phyloP scores from a whole-genome alignment of 257 asterid genomes.

The Scutellaria minor region DNA sequence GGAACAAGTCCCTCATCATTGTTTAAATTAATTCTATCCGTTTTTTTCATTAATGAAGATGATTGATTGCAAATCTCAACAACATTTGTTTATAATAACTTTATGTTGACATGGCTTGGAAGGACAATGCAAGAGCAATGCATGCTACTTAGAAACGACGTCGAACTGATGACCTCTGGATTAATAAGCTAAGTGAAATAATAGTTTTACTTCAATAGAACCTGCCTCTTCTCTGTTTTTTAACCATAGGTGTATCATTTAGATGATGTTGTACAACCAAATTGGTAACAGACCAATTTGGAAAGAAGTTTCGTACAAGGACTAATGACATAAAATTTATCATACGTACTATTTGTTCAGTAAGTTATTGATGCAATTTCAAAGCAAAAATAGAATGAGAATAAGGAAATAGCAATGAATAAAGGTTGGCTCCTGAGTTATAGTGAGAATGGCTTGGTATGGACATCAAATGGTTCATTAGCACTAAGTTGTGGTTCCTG shows the following conservation, averaged over 20 bases:
- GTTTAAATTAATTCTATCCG: no score
- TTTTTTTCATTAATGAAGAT: no score
- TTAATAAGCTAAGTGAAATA: slow-evolving; percentile 1
- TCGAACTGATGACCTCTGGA: not conserved
- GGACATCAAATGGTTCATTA: slow-evolving; percentile 76
- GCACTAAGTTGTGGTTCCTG: slow-evolving; percentile 89
- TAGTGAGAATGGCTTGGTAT: slow-evolving; percentile 76
- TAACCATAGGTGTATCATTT: not conserved
- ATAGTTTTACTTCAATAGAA: not conserved
- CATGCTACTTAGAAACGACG: slow-evolving; percentile 33
- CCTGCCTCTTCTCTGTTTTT: not conserved
- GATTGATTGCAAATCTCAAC: no score
- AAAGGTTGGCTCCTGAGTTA: slow-evolving; percentile 30
- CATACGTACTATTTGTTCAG: not conserved
- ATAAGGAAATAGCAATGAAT: slow-evolving; percentile 23
- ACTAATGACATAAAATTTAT: no score
- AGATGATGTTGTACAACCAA: not conserved
- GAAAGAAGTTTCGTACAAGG: no score
- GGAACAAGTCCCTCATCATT: slow-evolving; percentile 42
- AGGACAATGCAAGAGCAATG: slow-evolving; percentile 47
- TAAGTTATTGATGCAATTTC: slow-evolving; percentile 4
- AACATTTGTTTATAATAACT: no score
- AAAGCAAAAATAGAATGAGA: not conserved
- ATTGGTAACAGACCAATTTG: no score
- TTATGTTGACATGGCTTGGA: slow-evolving; percentile 33